phyloP scores from a whole-genome alignment of 192 early-diverging fungal genomes.

The Helicostylum pulchrum region DNA sequence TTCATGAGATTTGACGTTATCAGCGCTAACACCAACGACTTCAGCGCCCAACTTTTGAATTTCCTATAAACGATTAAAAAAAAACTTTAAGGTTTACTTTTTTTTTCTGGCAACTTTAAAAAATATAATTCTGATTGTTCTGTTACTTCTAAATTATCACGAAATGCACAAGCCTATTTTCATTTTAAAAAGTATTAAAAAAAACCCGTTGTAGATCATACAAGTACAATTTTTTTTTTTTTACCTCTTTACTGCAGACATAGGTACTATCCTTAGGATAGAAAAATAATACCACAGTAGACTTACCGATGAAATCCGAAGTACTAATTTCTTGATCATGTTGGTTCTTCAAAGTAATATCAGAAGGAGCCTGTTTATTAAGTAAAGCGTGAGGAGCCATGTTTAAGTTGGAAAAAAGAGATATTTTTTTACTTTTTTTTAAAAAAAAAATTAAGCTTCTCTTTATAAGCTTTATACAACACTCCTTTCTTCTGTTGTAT shows the following conservation, averaged over 20 bases:
- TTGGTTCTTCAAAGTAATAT: conserved; percentile 34
- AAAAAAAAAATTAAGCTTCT: not conserved
- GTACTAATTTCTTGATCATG: conserved; percentile 26
- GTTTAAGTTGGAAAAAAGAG: not conserved
- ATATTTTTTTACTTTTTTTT: not conserved
- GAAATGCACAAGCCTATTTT: conserved; percentile 37
- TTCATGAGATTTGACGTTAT: conserved; percentile 33
- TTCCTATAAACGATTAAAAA: not conserved
- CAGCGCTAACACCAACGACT: conserved; percentile 38
- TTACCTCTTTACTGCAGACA: conserved; percentile 39
- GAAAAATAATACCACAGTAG: conserved; percentile 34
- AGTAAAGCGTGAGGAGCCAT: conserved; percentile 29
- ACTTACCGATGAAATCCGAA: conserved; percentile 28
- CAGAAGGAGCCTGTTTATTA: conserved; percentile 29
- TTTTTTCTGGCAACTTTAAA: not conserved
- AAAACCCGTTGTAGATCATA: no score
- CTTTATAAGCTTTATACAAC: no score
- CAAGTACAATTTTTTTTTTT: not conserved
- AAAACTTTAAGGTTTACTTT: not conserved
- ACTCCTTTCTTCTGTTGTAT: not conserved
- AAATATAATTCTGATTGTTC: not conserved
- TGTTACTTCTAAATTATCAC: conserved; percentile 33
- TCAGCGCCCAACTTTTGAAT: conserved; percentile 32
- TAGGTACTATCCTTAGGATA: conserved; percentile 40
- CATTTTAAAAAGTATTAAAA: not conserved